A percentile compares a stretch with the other conserved stretches of the same genome.
phyloP scores from a whole-genome alignment of 2,329 filamentous ascomycete genomes.

The Coleophoma cylindrospora region DNA sequence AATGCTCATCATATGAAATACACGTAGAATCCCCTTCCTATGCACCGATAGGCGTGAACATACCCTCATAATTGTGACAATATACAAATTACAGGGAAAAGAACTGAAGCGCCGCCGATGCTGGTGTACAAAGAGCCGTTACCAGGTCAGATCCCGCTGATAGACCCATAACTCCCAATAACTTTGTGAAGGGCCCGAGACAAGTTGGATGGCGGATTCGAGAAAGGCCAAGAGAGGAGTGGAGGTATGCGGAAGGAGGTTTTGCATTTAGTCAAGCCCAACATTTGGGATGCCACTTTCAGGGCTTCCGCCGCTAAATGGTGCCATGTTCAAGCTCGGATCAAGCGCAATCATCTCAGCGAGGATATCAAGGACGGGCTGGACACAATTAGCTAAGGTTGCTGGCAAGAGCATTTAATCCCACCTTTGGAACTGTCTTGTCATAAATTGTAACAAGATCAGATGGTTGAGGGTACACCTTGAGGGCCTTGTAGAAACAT shows the following conservation, averaged over 20 bases:
- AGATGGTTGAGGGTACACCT: constrained; percentile 91
- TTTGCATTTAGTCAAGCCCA: constrained; percentile 22
- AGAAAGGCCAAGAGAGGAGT: constrained; percentile 5
- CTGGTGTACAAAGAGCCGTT: constrained; percentile 22
- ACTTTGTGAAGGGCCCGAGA: constrained; percentile 1
- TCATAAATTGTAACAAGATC: constrained; percentile 97
- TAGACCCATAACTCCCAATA: not conserved
- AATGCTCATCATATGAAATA: constrained; percentile 7
- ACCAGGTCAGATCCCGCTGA: constrained; percentile 7
- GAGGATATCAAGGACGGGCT: constrained; percentile 91
- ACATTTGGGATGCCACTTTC: constrained; percentile 23
- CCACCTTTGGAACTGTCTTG: constrained; percentile 93
- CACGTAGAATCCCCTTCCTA: constrained; percentile 7
- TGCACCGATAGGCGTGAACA: constrained; percentile 8
- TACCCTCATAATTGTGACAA: constrained; percentile 21
- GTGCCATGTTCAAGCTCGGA: constrained; percentile 60
- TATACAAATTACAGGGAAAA: constrained; percentile 21
- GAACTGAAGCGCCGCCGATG: constrained; percentile 17
- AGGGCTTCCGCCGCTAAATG: constrained; percentile 21
- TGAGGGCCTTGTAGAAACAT: constrained; percentile 96
- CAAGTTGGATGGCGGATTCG: constrained; percentile 9
- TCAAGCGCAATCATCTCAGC: constrained; percentile 98
- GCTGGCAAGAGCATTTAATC: constrained; percentile 6
- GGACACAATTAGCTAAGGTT: constrained; percentile 11
- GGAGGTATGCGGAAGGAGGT: constrained; percentile 1